phyloP scores from a whole-genome alignment of 129 eudicot species.

The Calendula officinalis region DNA sequence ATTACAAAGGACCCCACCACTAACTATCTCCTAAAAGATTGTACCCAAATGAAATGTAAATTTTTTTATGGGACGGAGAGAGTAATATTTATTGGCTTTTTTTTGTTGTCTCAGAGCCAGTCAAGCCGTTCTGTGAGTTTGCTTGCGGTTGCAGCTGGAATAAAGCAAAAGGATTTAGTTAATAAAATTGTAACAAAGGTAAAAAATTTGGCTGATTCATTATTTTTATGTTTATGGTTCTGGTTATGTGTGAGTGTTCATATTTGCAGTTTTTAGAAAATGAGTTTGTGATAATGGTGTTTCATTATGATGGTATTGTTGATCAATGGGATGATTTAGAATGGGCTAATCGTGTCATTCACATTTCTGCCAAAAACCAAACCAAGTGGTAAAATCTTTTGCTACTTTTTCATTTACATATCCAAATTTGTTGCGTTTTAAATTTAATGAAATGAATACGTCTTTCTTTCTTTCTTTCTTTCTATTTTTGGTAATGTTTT shows the following conservation, averaged over 20 bases:
- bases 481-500: neutral
- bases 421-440: neutral
- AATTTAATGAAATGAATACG: neutral
- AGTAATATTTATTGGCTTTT: neutral
- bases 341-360: slow-evolving; percentile 69
- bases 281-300: slow-evolving; percentile 73
- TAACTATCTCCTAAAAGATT: too few relatives aligned
- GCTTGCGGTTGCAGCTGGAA: slow-evolving; percentile 87
- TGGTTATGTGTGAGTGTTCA: neutral
- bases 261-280: slow-evolving; percentile 66
- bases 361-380: slow-evolving; percentile 71
- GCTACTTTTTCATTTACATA: neutral
- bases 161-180: slow-evolving; percentile 70
- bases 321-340: slow-evolving; percentile 69
- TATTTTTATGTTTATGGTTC: neutral
- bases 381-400: slow-evolving; percentile 60
- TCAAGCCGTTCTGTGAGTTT: slow-evolving; percentile 41
- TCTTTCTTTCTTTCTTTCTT: neutral
- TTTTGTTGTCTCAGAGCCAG: slow-evolving; percentile 32
- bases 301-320: slow-evolving; percentile 77
- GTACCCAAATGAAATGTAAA: too few relatives aligned
- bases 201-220: neutral
- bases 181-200: slow-evolving; percentile 71
- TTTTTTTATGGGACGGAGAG: too few relatives aligned
- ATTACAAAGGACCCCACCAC: too few relatives aligned